These are phyloP conservation scores for Tolypocladium ovalisporum DNA, from an alignment of 2,329 filamentous ascomycete species.

Conservation along the genomic window DNA sequence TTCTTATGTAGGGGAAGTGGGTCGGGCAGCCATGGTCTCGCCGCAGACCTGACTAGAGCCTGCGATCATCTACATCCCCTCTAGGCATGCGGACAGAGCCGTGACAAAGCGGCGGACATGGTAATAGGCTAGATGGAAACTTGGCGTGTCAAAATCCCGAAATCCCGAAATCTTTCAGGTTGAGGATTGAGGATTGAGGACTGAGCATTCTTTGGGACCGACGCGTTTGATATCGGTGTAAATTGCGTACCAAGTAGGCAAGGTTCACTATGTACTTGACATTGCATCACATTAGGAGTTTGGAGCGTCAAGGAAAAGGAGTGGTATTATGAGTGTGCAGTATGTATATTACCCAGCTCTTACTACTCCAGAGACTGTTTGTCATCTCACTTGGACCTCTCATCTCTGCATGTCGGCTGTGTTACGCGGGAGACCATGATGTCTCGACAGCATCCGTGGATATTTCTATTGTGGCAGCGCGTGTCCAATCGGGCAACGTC, in stretches of 20 bases:
- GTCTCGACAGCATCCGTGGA: no score
- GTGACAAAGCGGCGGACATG: background rate
- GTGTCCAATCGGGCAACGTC: no score
- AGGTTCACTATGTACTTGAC: background rate
- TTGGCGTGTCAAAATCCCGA: background rate
- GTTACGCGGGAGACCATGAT: no score
- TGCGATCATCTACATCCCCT: background rate
- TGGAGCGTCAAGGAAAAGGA: background rate
- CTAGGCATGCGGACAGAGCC: background rate
- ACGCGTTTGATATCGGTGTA: background rate
- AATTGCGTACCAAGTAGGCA: background rate
- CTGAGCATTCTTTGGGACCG: no score
- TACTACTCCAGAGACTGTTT: background rate
- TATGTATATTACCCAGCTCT: no score
- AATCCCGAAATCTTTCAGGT: background rate
- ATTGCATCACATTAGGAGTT: background rate
- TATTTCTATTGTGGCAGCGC: no score
- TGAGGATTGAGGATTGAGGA: no score
- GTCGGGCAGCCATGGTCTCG: background rate
- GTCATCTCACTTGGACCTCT: background rate
- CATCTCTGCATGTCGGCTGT: no score
- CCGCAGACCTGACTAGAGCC: background rate
- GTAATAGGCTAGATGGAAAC: background rate
- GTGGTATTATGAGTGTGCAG: background rate
- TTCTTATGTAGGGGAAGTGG: slow-evolving; percentile 7